Base-by-base conservation (phyloP, 2,329 filamentous ascomycete species). In the Diaporthe longicolla region DNA sequence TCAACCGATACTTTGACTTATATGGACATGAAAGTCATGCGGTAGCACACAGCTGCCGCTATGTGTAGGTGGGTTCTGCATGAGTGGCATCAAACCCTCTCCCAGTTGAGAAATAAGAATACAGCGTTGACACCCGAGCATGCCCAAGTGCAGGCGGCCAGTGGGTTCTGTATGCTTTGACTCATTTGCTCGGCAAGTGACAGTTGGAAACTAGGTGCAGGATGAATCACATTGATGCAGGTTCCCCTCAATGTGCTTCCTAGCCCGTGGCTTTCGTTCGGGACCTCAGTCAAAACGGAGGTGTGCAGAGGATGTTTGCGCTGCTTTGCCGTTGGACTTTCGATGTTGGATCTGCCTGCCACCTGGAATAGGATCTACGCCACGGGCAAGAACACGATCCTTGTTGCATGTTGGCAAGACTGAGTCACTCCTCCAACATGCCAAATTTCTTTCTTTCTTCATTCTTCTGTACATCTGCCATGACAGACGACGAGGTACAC, bases 401-500 rank as follows among this genome's bases (percentile, higher is more conserved):
- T n/a, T n/a, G 7, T 24, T n/a, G 15, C 24, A 10, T 35, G 2
- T 10, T 15, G 15, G n/a, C n/a, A 21, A 52, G 29, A 10, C 29
- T 19, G 3, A 37, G 13, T 21, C 4, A 21, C 32, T 1, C 21
- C 9, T 37, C 37, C 21, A 29, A 40, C n/a, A 21, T 15, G 24
- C n/a, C n/a, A 5, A n/a, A 68, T 37, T 8, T 15, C 35, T 37
- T 32, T 32, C 32, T 52, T 13, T 52, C 13, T 37, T 10, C 13
- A 26, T 54, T 54, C n/a, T 54, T 54, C n/a, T 54, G 45, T 17
- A 8, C n/a, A 50, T 50, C 63, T 40, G 63, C 63, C 29, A 4
- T 54, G 63, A 40, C 63, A 68, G 15, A n/a, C 45, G 32, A 54
- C 29, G n/a, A 52, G 48, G 11, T 52, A 52, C n/a, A 52, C 45